These are phyloP conservation scores for Ophiorrhiza pumila DNA, from an alignment of 257 asterid species.

Conservation along the genomic window DNA sequence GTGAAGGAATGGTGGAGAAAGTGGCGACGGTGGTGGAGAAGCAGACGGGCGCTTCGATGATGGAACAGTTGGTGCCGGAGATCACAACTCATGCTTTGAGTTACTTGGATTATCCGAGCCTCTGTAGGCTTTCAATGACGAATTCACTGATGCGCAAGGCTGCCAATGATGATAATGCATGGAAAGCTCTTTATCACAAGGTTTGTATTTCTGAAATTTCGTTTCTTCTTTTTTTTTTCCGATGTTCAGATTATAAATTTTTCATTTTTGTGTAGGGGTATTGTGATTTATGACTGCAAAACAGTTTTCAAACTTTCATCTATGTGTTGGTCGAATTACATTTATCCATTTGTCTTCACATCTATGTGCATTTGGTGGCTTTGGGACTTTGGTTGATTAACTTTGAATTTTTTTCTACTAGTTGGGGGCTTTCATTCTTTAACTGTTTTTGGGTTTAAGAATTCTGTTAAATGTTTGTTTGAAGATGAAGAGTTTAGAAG, in stretches of 20 bases:
- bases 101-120: conserved; percentile 91
- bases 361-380: neutral
- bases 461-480: neutral
- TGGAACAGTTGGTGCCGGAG: conserved; percentile 99
- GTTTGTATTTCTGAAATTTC: conserved; percentile 27
- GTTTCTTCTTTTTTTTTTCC: neutral
- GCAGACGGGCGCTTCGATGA: conserved; percentile 89
- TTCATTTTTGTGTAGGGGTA: neutral
- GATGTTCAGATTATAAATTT: neutral
- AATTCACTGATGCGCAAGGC: conserved; percentile 93
- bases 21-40: conserved; percentile 54
- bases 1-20: conserved; percentile 19
- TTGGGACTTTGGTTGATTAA: neutral
- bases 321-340: neutral
- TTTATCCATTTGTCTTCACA: neutral
- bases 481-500: neutral
- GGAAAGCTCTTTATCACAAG: conserved; percentile 96
- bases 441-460: neutral
- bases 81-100: conserved; percentile 92
- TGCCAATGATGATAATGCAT: conserved; percentile 94
- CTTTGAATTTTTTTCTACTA: neutral
- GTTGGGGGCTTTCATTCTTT: neutral
- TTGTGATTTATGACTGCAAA: neutral
- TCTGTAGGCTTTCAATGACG: conserved; percentile 95
- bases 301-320: neutral